Base-by-base conservation (phyloP, 2,329 filamentous ascomycete genomes). In the Orbilia quercus region DNA sequence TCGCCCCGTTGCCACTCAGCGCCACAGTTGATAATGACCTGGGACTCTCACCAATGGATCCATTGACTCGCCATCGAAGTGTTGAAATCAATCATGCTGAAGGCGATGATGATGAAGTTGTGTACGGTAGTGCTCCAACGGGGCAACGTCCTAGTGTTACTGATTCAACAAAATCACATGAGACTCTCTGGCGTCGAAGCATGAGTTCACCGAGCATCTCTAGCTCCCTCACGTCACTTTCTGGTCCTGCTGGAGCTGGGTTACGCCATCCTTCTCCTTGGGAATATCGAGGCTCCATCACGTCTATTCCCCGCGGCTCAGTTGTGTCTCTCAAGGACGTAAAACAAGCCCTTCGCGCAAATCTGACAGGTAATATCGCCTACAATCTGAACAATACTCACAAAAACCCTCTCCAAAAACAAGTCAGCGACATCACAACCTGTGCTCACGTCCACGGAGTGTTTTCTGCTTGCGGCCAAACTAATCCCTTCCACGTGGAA, bases 151-250 rank as follows among this genome's bases (percentile, higher is more conserved):
- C 47, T 58, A 72, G 67, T 36, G 59, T 72, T 1, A 42, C 67
- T 1, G 67, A 65, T 23, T 72, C 67, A 2, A 48, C 44, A 1
- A 72, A 72, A 25, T 72, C 67, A 18, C 67, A 72, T 18, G 67
- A 72, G 14, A 64, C 67, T 7, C 51, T 72, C 11, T 72, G 67
- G 67, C 34, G 67, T 7, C 67, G 67, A 22, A 72, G 67, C 28
- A 38, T 72, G 18, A 72, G 67, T 38, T 72, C 67, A 16, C 67
- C 67, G 20, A 72, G 67, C n/a, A 64, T 72, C 34, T 59, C 67
- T 20, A 72, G 67, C 22, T 72, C 67, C 12, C 60, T 65, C 18
- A 72, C 67, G 2, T 72, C 67, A 5, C 53, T 72, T 7, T 65
- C 67, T 5, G 55, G 54, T 20, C 20, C 44, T 1, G 18, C 11